phyloP scores from a whole-genome alignment of 2,329 filamentous ascomycete species.

The Arachnomyces sp. region DNA sequence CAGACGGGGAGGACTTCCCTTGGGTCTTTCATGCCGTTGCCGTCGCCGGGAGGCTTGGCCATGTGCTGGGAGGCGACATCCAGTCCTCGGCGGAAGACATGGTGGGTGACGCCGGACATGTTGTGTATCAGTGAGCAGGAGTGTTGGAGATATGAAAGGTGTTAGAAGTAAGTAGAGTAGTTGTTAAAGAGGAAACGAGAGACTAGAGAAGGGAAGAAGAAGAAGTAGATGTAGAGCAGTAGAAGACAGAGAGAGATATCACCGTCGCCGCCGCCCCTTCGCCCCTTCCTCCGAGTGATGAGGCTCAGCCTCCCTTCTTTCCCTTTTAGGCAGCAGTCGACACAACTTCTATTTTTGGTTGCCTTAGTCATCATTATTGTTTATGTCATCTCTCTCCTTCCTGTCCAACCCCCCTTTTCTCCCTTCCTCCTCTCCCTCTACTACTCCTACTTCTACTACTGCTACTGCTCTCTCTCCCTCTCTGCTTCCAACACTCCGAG shows the following conservation, averaged over 20 bases:
- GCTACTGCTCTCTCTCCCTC: no score
- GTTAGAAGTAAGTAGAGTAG: slow-evolving; percentile 1
- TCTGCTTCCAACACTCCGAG: no score
- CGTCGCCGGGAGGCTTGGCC: slow-evolving; percentile 11
- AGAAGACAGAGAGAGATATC: background rate
- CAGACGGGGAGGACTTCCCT: slow-evolving; percentile 18
- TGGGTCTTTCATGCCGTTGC: slow-evolving; percentile 11
- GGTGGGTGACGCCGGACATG: slow-evolving; percentile 24
- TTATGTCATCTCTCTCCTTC: no score
- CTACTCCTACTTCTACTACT: no score
- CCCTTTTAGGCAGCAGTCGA: no score
- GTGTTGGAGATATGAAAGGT: background rate
- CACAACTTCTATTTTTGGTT: no score
- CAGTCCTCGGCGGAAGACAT: slow-evolving; percentile 29
- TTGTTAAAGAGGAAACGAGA: background rate
- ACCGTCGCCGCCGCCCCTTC: no score
- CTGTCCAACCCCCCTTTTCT: no score
- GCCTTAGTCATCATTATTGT: no score
- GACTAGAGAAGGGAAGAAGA: background rate
- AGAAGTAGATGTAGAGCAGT: background rate
- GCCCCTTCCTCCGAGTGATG: no score
- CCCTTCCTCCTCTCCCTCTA: no score
- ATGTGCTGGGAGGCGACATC: slow-evolving; percentile 23
- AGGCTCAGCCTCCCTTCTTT: no score
- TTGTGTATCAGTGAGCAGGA: background rate